These are phyloP conservation scores for Drosera capensis DNA, from an alignment of 148 eudicot genomes.

Conservation along the genomic window DNA sequence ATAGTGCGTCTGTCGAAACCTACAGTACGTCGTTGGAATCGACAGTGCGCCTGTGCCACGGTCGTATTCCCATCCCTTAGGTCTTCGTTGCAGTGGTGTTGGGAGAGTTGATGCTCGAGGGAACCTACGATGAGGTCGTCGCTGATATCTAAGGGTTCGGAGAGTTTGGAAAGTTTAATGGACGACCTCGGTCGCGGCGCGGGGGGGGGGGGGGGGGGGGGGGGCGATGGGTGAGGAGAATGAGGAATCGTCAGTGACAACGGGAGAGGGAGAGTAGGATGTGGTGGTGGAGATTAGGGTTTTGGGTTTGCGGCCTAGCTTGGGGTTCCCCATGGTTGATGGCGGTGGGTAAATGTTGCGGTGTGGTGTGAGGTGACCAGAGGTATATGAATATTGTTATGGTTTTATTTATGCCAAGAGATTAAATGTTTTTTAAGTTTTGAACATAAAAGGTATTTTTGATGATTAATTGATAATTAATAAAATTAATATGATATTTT, in stretches of 20 bases:
- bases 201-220: too few species aligned
- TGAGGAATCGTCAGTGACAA: conserved; percentile 4
- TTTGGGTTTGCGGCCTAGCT: conserved; percentile 1
- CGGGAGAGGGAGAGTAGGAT: neutral
- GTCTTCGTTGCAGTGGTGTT: conserved; percentile 11
- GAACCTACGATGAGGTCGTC: conserved; percentile 11
- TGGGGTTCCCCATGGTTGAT: conserved; percentile 1
- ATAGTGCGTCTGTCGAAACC: too few species aligned
- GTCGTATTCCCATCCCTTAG: neutral
- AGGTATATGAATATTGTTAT: too few species aligned
- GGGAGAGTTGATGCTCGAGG: conserved; percentile 12
- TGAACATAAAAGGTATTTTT: too few species aligned
- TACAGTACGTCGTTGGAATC: too few species aligned
- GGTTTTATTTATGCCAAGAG: too few species aligned
- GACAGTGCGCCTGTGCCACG: too few species aligned
- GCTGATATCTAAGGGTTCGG: conserved; percentile 2
- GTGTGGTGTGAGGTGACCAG: too few species aligned
- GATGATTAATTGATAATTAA: too few species aligned
- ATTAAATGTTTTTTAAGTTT: too few species aligned
- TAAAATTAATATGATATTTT: too few species aligned
- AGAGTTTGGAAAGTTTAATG: conserved; percentile 4
- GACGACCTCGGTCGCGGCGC: conserved; percentile 15
- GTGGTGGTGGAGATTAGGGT: neutral
- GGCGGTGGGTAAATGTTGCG: too few species aligned
- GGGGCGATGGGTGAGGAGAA: conserved; percentile 3